These are phyloP conservation scores for Geranium rotundifolium DNA, from an alignment of 345 rosid genomes.

Conservation along the genomic window DNA sequence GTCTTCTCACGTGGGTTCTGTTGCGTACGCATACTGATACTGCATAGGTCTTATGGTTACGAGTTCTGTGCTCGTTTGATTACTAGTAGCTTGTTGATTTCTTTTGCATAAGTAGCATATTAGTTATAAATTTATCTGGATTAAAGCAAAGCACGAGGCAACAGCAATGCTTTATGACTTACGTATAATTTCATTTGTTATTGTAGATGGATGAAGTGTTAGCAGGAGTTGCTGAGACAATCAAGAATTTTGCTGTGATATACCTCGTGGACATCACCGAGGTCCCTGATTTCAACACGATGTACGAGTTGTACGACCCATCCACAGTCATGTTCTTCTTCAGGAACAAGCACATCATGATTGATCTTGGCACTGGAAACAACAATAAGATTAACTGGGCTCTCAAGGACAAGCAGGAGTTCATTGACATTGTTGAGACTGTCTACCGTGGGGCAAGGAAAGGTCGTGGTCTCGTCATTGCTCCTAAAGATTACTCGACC, in stretches of 20 bases:
- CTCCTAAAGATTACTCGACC: constrained; percentile 92
- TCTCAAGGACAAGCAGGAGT: constrained; percentile 96
- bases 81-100: too few relatives aligned
- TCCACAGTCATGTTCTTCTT: constrained; percentile 95
- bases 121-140: too few relatives aligned
- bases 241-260: constrained; percentile 91
- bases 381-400: constrained; percentile 99
- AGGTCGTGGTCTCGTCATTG: constrained; percentile 94
- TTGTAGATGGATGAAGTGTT: constrained; percentile 90
- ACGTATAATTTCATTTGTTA: background rate
- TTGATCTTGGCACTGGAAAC: constrained; percentile 94
- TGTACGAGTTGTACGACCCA: constrained; percentile 92
- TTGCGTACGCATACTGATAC: too few relatives aligned
- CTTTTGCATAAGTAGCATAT: too few relatives aligned
- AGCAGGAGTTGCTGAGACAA: constrained; percentile 80
- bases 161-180: background rate
- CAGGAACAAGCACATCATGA: constrained; percentile 95
- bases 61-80: too few relatives aligned
- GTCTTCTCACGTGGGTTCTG: too few relatives aligned
- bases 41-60: too few relatives aligned
- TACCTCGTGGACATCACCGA: constrained; percentile 86
- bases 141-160: too few relatives aligned
- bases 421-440: constrained; percentile 82
- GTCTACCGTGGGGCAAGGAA: constrained; percentile 87
- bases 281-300: constrained; percentile 89